Base-by-base conservation (phyloP, 2,329 filamentous ascomycete species). In the Neofusicoccum kwambonambiense region DNA sequence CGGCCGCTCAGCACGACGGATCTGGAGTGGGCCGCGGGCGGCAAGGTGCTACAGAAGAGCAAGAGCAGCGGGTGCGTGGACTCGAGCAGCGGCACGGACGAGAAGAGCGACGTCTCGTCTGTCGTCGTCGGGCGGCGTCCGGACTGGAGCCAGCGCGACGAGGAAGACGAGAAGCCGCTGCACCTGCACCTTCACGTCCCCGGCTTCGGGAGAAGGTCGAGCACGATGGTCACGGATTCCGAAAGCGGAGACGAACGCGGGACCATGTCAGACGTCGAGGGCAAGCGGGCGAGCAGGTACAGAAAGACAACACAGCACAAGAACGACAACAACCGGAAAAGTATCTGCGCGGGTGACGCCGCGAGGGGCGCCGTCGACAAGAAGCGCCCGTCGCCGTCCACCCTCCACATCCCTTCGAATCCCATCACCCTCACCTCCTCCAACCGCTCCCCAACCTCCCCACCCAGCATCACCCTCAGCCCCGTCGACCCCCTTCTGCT, bases 121-220 rank as follows among this genome's bases (percentile, higher is more conserved):
- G 47, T 4, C 17, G 9, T 37, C 12, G 8, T 47, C 15, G 56
- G 42, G 15, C 42, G 56, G 6, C 19, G 56, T 0, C 56, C 56
- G n/a, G 56, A 60, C 56, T 60, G 56, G 56, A 60, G 27, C n/a
- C 56, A 60, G 12, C 47, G 31, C 15, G 56, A 60, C 11, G 41
- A 60, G 56, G 12, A 37, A n/a, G 17, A 47, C 2, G 31, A 15
- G 41, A 37, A 11, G 12, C 42, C 27, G 15, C 11, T 7, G 12
- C 19, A 19, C 9, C 41, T 60, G 8, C 56, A 60, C 22, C 34
- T 60, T 4, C 56, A 60, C 34, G 15, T 60, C 44, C 56, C 42
- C 3, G 31, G 56, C 15, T 47, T 60, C 6, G 56, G 39, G 8
- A 44, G 42, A n/a, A 37, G n/a, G 15, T 19, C 19, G 7, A 39